Conservation (phyloP, 2,329 filamentous ascomycete species). For the Epichloe scottii region DNA sequence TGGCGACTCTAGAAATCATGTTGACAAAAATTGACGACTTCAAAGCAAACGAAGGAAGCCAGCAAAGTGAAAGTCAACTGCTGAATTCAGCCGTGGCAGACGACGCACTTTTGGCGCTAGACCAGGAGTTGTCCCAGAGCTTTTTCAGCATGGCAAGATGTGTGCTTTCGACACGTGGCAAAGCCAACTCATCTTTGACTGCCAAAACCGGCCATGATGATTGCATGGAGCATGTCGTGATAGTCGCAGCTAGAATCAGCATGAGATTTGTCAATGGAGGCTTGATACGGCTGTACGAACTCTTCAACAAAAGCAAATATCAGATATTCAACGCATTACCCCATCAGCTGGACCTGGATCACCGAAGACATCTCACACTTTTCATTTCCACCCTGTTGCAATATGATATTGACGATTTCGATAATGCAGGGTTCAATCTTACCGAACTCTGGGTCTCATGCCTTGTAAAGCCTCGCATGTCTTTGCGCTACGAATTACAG, state of each 20-base stretch:
- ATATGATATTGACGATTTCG: constrained; percentile 33
- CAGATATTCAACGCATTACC: constrained; percentile 34
- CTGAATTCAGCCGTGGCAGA: constrained; percentile 30
- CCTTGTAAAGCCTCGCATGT: constrained; percentile 35
- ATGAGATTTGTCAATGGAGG: constrained; percentile 32
- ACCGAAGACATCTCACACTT: constrained; percentile 34
- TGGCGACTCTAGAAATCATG: constrained; percentile 36
- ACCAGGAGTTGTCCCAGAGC: constrained; percentile 32
- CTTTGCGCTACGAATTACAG: constrained; percentile 34
- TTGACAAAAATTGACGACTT: constrained; percentile 32
- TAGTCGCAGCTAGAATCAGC: constrained; percentile 33
- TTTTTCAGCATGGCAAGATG: constrained; percentile 36
- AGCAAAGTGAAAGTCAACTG: constrained; percentile 25
- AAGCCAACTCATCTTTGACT: constrained; percentile 7
- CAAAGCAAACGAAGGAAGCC: constrained; percentile 24
- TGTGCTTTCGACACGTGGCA: constrained; percentile 17
- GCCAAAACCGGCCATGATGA: constrained; percentile 12
- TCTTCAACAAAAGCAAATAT: constrained; percentile 36
- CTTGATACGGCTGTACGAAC: constrained; percentile 29
- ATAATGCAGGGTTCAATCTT: constrained; percentile 30
- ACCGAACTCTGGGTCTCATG: constrained; percentile 40
- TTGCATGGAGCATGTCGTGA: constrained; percentile 32
- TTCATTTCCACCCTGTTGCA: constrained; percentile 40
- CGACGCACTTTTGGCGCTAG: constrained; percentile 34
- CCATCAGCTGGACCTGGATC: constrained; percentile 25